Evolutionary conservation across 176 grass and related monocot species (phyloP).

Genomic region (Cenchrus americanus): DNA sequence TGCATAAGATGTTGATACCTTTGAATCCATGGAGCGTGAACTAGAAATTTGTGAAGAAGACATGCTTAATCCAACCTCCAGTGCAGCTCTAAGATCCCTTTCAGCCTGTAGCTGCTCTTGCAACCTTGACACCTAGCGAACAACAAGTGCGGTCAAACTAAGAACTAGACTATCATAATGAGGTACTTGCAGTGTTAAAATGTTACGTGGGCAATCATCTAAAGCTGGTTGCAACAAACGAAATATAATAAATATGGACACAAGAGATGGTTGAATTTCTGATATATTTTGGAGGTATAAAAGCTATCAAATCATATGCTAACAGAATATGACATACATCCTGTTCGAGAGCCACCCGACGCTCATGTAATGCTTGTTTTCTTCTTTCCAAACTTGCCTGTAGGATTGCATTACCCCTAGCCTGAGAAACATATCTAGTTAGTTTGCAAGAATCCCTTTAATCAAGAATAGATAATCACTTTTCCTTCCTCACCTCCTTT

Average conservation of each 20-base stretch:
- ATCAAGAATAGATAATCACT: conserved; percentile 29
- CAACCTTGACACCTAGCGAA: conserved; percentile 83
- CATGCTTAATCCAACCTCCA: conserved; percentile 98
- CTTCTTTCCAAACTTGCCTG: conserved; percentile 99
- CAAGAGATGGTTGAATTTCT: conserved; percentile 17
- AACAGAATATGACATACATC: conserved; percentile 73
- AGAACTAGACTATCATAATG: conserved; percentile 1
- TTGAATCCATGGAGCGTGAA: conserved; percentile 80
- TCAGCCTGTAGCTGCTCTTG: conserved; percentile 99
- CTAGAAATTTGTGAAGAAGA: conserved; percentile 87
- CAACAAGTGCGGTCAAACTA: conserved; percentile 40
- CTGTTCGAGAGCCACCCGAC: conserved; percentile 89
- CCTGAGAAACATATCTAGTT: conserved; percentile 68
- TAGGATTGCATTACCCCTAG: conserved; percentile 98
- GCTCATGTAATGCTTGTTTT: conserved; percentile 98
- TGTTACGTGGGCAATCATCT: neutral
- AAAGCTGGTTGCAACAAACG: neutral
- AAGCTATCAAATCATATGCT: conserved; percentile 32
- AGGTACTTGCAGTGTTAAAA: neutral
- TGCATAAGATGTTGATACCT: conserved; percentile 54
- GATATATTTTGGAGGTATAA: conserved; percentile 26
- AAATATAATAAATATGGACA: conserved; percentile 1
- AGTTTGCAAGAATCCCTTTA: conserved; percentile 37
- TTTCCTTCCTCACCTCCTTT: conserved; percentile 78
- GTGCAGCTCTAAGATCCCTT: conserved; percentile 93